Percentiles rank a stretch among this genome's conserved stretches.
phyloP scores from a whole-genome alignment of 2,329 filamentous ascomycete genomes.

The Drechslerella dactyloides region DNA sequence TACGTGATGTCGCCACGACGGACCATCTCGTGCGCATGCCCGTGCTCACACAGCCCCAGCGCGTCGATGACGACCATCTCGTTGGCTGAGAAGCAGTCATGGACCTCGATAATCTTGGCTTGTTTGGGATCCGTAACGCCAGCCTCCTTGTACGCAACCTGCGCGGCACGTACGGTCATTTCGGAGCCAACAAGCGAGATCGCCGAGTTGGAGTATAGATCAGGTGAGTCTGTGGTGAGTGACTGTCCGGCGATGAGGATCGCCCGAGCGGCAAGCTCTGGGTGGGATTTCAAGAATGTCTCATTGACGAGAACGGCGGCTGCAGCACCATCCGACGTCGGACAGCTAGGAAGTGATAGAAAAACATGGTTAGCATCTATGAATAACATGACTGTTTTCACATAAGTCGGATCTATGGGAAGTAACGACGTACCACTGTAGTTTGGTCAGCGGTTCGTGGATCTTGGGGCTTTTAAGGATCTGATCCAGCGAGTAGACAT shows the following conservation, averaged over 20 bases:
- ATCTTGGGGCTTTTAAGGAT: constrained; percentile 78
- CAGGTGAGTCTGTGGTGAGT: constrained; percentile 81
- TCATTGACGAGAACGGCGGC: constrained; percentile 89
- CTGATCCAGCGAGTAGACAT: constrained; percentile 87
- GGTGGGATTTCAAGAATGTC: constrained; percentile 81
- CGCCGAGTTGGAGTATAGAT: constrained; percentile 76
- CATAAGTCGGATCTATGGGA: neutral
- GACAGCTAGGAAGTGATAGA: constrained; percentile 68
- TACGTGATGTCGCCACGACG: constrained; percentile 88
- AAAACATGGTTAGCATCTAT: neutral
- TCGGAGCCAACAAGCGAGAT: constrained; percentile 90
- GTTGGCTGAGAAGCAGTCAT: constrained; percentile 96
- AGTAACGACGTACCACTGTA: constrained; percentile 79
- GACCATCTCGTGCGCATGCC: constrained; percentile 91
- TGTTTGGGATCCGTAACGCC: constrained; percentile 69
- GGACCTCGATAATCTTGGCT: constrained; percentile 84
- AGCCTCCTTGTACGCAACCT: constrained; percentile 75
- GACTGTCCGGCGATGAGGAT: constrained; percentile 86
- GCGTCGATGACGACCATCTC: constrained; percentile 91
- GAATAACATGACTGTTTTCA: neutral
- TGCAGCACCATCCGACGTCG: constrained; percentile 89
- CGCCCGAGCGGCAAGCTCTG: constrained; percentile 81
- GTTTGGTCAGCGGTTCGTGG: constrained; percentile 86
- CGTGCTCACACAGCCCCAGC: constrained; percentile 75
- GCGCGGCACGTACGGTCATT: constrained; percentile 77